Percentiles rank a stretch among this genome's conserved stretches.
phyloP scores from a whole-genome alignment of 2,329 filamentous ascomycete species.

The Zymoseptoria tritici region DNA sequence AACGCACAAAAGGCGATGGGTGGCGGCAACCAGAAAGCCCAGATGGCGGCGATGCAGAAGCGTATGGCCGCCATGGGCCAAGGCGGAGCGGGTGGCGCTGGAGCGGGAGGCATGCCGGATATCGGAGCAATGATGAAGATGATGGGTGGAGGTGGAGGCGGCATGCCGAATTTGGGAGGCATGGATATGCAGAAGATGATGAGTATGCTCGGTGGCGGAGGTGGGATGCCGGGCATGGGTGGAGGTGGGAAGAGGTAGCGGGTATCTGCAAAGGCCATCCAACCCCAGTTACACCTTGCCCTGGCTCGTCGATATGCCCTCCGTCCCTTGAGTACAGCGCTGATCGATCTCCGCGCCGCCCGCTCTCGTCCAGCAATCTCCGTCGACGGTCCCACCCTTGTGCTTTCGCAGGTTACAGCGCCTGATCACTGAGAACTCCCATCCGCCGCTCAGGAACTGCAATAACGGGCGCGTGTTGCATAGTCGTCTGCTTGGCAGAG shows the following conservation, averaged over 20 bases:
- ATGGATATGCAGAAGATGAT: conserved; percentile 65
- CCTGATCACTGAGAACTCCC: no score
- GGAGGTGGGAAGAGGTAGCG: background rate
- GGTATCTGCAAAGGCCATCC: no score
- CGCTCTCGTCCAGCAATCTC: no score
- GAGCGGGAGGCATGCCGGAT: conserved; percentile 62
- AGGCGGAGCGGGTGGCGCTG: conserved; percentile 53
- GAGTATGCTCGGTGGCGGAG: conserved; percentile 60
- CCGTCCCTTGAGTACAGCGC: no score
- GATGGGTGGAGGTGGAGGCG: conserved; percentile 58
- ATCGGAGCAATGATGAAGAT: conserved; percentile 88
- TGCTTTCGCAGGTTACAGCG: no score
- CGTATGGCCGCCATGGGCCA: conserved; percentile 87
- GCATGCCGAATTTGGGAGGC: conserved; percentile 54
- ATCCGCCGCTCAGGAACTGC: no score
- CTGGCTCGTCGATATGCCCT: no score
- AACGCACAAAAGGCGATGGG: conserved; percentile 84
- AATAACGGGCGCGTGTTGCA: no score
- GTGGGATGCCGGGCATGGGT: conserved; percentile 39
- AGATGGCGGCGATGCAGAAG: conserved; percentile 96
- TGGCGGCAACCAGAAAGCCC: conserved; percentile 83
- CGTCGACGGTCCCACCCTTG: no score
- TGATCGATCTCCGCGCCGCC: no score
- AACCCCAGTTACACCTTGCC: no score
- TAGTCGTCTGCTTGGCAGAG: no score